These are phyloP conservation scores for Escallonia rubra DNA, from an alignment of 129 eudicot species.

Conservation along the genomic window DNA sequence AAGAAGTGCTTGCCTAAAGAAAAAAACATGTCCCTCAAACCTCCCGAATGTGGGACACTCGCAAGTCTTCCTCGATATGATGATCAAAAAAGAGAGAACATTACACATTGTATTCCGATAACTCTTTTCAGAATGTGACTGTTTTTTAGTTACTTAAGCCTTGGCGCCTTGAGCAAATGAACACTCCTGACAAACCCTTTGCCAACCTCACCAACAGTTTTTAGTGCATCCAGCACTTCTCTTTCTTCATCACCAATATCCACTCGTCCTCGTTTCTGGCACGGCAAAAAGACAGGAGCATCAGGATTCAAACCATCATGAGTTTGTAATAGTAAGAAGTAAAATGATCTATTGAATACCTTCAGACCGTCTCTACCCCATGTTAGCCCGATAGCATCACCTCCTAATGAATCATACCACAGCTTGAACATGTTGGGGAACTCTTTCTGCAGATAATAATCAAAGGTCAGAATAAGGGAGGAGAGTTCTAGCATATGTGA, in stretches of 20 bases:
- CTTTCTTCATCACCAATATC: slow-evolving; percentile 24
- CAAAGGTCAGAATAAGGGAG: not conserved
- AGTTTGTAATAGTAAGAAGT: not conserved
- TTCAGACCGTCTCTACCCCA: slow-evolving; percentile 61
- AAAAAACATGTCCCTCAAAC: too few species aligned
- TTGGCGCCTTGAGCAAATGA: slow-evolving; percentile 67
- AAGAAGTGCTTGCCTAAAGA: too few species aligned
- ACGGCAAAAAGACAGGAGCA: too few species aligned
- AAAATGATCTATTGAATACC: slow-evolving; percentile 30
- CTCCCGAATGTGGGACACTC: too few species aligned
- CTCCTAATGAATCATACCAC: slow-evolving; percentile 92
- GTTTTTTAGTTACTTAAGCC: slow-evolving; percentile 20
- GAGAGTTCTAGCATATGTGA: not conserved
- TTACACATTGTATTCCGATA: too few species aligned
- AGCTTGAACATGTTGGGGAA: slow-evolving; percentile 66
- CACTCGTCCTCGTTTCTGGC: slow-evolving; percentile 73
- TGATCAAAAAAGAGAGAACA: too few species aligned
- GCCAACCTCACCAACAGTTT: slow-evolving; percentile 69
- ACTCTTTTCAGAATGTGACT: too few species aligned
- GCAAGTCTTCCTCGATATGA: too few species aligned
- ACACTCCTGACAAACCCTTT: slow-evolving; percentile 87
- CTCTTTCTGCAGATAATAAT: slow-evolving; percentile 41
- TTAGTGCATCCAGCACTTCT: slow-evolving; percentile 32
- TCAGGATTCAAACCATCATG: not conserved
- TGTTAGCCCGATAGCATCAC: slow-evolving; percentile 90